Conservation (phyloP, 208 protist genomes). For the Herpetomonas tarakana region DNA sequence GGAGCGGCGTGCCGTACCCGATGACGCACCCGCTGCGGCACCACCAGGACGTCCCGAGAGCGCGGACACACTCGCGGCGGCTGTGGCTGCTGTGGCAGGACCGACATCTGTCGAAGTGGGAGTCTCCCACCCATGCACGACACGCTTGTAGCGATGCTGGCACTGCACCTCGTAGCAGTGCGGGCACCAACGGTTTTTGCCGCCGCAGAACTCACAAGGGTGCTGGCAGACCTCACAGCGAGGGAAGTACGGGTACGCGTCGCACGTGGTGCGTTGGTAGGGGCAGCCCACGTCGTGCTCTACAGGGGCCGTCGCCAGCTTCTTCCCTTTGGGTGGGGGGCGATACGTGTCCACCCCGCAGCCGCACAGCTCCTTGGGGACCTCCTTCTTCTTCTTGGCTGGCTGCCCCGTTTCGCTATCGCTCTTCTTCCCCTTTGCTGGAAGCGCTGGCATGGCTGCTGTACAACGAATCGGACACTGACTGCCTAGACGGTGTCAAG, state of each 20-base stretch:
- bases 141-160: constrained; percentile 63
- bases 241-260: constrained; percentile 75
- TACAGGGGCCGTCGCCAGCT: constrained; percentile 36
- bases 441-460: constrained; percentile 10
- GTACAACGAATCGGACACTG: too few species aligned
- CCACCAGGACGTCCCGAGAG: background rate
- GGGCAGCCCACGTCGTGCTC: constrained; percentile 67
- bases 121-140: constrained; percentile 68
- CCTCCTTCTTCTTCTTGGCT: constrained; percentile 63
- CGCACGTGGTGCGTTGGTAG: constrained; percentile 82
- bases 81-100: constrained; percentile 7
- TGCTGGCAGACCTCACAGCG: constrained; percentile 64
- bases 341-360: constrained; percentile 85
- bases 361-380: constrained; percentile 72
- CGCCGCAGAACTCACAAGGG: constrained; percentile 70
- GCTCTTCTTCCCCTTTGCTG: background rate
- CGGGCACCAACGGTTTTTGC: constrained; percentile 80
- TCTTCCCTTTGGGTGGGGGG: constrained; percentile 79
- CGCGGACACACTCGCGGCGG: background rate
- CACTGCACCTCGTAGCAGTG: constrained; percentile 87
- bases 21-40: constrained; percentile 1
- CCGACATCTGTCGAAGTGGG: background rate
- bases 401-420: constrained; percentile 29
- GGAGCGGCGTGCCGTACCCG: constrained; percentile 7
- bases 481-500: too few species aligned